A percentile compares a stretch with the other conserved stretches of the same genome.
phyloP scores from a whole-genome alignment of 495 filamentous ascomycete genomes.

The Stereocaulon alpinum region DNA sequence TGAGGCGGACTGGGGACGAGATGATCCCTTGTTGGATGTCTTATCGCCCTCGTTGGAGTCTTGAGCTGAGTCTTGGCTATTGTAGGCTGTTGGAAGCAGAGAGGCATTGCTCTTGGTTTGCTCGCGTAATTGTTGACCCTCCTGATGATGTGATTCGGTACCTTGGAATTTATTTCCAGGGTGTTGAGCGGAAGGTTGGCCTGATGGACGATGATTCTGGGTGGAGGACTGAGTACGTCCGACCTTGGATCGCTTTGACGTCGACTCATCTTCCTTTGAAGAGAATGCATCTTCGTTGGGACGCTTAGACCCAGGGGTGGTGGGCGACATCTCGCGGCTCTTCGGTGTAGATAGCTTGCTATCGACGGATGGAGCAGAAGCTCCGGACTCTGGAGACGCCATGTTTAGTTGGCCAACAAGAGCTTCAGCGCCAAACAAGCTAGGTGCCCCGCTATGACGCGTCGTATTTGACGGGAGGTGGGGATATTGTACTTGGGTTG shows the following conservation, averaged over 20 bases:
- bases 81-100: slow-evolving; percentile 4
- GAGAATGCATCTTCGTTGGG: slow-evolving; percentile 1
- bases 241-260: slow-evolving; percentile 28
- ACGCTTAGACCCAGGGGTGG: slow-evolving; percentile 11
- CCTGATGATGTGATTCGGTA: not conserved
- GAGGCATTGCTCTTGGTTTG: slow-evolving; percentile 3
- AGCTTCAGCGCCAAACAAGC: slow-evolving; percentile 57
- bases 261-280: slow-evolving; percentile 17
- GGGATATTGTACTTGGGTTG: slow-evolving; percentile 16
- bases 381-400: slow-evolving; percentile 39
- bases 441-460: slow-evolving; percentile 37
- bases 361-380: slow-evolving; percentile 15
- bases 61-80: slow-evolving; percentile 10
- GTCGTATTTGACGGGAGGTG: slow-evolving; percentile 1
- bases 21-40: not conserved
- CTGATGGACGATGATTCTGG: not conserved
- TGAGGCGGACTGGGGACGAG: not conserved
- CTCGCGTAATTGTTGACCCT: slow-evolving; percentile 5
- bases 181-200: slow-evolving; percentile 1
- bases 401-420: slow-evolving; percentile 58
- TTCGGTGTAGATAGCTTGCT: slow-evolving; percentile 12
- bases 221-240: not conserved
- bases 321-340: slow-evolving; percentile 10
- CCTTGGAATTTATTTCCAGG: not conserved
- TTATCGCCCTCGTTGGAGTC: not conserved